These are phyloP conservation scores for Cupressus sempervirens DNA, from an alignment of 75 land plant genomes.

Conservation along the genomic window DNA sequence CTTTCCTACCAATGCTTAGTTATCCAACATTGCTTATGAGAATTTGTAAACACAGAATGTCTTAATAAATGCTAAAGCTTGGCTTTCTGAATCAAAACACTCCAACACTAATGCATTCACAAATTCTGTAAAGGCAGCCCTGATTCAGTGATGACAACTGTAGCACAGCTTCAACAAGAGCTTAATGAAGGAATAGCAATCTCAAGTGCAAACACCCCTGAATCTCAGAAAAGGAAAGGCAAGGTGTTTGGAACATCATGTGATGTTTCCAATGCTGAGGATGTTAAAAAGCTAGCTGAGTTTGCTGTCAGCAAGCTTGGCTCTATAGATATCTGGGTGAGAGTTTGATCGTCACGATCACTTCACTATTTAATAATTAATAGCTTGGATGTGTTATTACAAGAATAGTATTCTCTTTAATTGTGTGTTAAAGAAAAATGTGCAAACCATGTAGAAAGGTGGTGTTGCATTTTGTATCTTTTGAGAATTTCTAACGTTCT, in stretches of 20 bases:
- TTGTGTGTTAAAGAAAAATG: not conserved
- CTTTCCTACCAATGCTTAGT: not conserved
- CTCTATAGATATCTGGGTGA: slow-evolving; percentile 88
- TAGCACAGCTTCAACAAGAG: slow-evolving; percentile 70
- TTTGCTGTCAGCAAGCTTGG: slow-evolving; percentile 75
- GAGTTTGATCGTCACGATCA: not conserved
- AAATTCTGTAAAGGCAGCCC: slow-evolving; percentile 48
- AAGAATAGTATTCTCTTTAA: not conserved
- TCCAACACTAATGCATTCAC: not conserved
- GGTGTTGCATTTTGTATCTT: not conserved
- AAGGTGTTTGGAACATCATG: slow-evolving; percentile 85
- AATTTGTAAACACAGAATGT: not conserved
- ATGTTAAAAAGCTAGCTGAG: slow-evolving; percentile 69
- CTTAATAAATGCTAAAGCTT: not conserved
- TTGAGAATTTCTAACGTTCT: not conserved
- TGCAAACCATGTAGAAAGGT: not conserved
- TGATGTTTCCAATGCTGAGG: slow-evolving; percentile 80
- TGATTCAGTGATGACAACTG: slow-evolving; percentile 70
- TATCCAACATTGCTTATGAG: not conserved
- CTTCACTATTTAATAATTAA: not conserved
- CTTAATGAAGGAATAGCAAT: slow-evolving; percentile 36
- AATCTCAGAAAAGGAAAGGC: slow-evolving; percentile 23
- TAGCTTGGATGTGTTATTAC: not conserved
- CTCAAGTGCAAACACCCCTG: slow-evolving; percentile 16
- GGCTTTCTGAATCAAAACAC: not conserved